Conservation (phyloP, 495 filamentous ascomycete genomes). For the Tuber umbilicatum region DNA sequence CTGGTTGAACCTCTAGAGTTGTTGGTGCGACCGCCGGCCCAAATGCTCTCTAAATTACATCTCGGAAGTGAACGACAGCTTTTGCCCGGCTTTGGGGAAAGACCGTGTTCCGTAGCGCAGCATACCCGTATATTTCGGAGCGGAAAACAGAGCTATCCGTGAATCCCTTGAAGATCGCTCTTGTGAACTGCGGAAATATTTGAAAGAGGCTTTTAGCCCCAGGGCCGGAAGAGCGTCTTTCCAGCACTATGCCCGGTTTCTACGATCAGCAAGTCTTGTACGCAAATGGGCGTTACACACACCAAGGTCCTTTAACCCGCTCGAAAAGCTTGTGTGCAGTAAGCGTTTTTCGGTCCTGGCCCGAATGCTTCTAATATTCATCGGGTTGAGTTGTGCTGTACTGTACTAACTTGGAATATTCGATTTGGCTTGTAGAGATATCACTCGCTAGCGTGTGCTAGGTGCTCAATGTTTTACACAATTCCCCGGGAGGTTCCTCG, state of each 20-base stretch:
- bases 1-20: not conserved
- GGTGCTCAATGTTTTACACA: not conserved
- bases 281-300: not conserved
- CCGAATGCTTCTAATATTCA: not conserved
- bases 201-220: not conserved
- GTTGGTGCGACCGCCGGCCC: not conserved
- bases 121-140: not conserved
- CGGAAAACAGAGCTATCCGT: not conserved
- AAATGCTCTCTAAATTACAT: not conserved
- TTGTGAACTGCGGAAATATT: not conserved
- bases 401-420: not conserved
- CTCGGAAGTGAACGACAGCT: not conserved
- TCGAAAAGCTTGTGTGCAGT: not conserved
- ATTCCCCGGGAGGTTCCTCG: not conserved
- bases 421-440: not conserved
- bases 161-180: not conserved
- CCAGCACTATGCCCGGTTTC: not conserved
- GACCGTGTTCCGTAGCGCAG: fast-evolving
- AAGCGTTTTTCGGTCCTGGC: not conserved
- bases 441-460: not conserved
- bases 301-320: not conserved
- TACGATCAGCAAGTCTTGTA: not conserved
- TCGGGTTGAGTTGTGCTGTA: too few species aligned
- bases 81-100: not conserved
- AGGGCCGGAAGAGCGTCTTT: not conserved